A percentile compares a stretch with the other conserved stretches of the same genome.
These are phyloP conservation scores for Fusarium albidum DNA, from an alignment of 2,329 filamentous ascomycete genomes.

Conservation along the genomic window DNA sequence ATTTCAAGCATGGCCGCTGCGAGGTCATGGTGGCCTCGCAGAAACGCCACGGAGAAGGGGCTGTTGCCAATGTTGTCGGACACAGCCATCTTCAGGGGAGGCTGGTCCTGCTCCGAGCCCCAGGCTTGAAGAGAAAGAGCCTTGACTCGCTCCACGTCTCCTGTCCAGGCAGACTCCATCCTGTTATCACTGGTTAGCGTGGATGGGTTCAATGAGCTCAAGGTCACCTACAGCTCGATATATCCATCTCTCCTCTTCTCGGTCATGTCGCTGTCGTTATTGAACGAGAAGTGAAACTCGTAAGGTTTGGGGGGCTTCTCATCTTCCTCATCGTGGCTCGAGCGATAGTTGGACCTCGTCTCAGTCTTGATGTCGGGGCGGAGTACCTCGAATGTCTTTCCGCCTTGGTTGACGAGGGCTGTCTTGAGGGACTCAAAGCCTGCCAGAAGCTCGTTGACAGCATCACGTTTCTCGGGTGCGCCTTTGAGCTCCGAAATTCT, in stretches of 20 bases:
- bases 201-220: background rate
- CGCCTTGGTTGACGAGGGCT: conserved; percentile 62
- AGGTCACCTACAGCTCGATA: conserved; percentile 62
- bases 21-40: conserved; percentile 69
- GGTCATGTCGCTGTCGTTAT: conserved; percentile 61
- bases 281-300: conserved; percentile 60
- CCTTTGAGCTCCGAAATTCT: conserved; percentile 26
- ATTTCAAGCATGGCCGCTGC: conserved; percentile 76
- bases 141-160: conserved; percentile 73
- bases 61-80: conserved; percentile 58
- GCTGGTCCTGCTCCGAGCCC: conserved; percentile 59
- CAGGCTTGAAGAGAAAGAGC: conserved; percentile 67
- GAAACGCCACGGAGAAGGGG: conserved; percentile 74
- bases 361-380: conserved; percentile 59
- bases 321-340: background rate
- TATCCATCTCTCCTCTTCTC: conserved; percentile 66
- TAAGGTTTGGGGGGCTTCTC: conserved; percentile 50
- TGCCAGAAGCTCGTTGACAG: conserved; percentile 49
- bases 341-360: conserved; percentile 4
- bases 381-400: conserved; percentile 72
- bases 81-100: conserved; percentile 71
- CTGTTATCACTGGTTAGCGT: conserved; percentile 47
- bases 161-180: conserved; percentile 77
- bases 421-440: conserved; percentile 41
- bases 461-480: conserved; percentile 61